Percentiles rank a stretch among this genome's conserved stretches.
phyloP scores from a whole-genome alignment of 495 filamentous ascomycete species.

The Aspergillus kassunensis region DNA sequence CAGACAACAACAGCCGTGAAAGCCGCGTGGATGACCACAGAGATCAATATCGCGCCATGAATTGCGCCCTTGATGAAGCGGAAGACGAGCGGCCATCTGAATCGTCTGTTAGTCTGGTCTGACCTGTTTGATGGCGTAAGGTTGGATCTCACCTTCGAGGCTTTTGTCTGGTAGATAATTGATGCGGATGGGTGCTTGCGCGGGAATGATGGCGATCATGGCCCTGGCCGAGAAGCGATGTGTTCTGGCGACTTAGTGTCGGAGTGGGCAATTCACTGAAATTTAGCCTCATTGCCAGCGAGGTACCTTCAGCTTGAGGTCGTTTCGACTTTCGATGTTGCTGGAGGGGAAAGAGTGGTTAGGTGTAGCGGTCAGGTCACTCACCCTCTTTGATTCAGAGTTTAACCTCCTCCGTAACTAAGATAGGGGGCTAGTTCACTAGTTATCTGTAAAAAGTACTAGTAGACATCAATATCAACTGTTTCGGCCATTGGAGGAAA shows the following conservation, averaged over 20 bases:
- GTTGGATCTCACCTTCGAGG: slow-evolving; percentile 43
- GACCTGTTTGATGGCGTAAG: not conserved
- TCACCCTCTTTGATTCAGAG: too few species aligned
- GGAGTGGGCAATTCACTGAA: slow-evolving; percentile 39
- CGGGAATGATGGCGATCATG: slow-evolving; percentile 30
- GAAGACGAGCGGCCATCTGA: slow-evolving; percentile 69
- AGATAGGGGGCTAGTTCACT: not conserved
- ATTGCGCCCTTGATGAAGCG: slow-evolving; percentile 75
- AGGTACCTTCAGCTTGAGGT: not conserved
- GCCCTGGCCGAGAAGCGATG: slow-evolving; percentile 19
- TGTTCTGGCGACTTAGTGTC: slow-evolving; percentile 34
- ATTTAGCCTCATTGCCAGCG: slow-evolving; percentile 28
- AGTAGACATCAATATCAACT: not conserved
- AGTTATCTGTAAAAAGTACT: not conserved
- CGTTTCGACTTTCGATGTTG: not conserved
- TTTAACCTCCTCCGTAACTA: not conserved
- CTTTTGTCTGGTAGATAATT: slow-evolving; percentile 50
- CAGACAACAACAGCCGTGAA: slow-evolving; percentile 63
- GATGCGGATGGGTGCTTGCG: slow-evolving; percentile 35
- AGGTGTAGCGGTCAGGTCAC: slow-evolving; percentile 12
- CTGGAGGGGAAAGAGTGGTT: not conserved
- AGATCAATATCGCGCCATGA: slow-evolving; percentile 59
- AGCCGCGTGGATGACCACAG: slow-evolving; percentile 59
- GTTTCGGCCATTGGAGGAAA: not conserved
- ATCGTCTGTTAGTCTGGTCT: not conserved